These are phyloP conservation scores for Gryganskiella cystojenkinii DNA, from an alignment of 192 early-diverging fungal species.

Conservation along the genomic window DNA sequence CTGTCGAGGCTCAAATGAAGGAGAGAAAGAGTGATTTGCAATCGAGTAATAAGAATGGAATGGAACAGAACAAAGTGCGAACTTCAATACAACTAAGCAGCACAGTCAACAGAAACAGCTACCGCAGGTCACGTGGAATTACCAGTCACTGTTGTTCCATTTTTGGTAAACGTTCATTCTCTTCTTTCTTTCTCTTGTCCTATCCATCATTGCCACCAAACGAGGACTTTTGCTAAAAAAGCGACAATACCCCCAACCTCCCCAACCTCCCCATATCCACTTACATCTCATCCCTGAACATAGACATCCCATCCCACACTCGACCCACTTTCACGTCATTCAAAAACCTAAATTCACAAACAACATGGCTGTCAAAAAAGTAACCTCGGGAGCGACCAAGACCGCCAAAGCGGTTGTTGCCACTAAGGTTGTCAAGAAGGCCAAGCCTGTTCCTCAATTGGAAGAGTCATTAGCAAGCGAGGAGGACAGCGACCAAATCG, in stretches of 20 bases:
- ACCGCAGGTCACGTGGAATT: not conserved
- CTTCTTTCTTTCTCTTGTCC: too few species aligned
- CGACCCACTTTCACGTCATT: not conserved
- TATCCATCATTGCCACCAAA: not conserved
- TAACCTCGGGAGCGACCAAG: slow-evolving; percentile 1
- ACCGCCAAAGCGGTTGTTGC: not conserved
- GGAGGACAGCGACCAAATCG: not conserved
- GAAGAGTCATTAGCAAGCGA: slow-evolving; percentile 10
- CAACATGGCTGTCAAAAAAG: slow-evolving; percentile 38
- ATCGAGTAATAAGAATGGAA: not conserved
- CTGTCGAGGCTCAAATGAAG: not conserved
- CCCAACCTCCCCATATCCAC: not conserved
- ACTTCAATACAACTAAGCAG: not conserved
- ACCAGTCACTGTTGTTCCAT: slow-evolving; percentile 8
- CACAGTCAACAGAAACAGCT: too few species aligned
- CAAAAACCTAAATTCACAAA: not conserved
- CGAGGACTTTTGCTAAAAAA: too few species aligned
- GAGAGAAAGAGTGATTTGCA: not conserved
- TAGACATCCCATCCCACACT: not conserved
- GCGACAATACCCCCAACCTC: not conserved
- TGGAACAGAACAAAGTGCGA: not conserved
- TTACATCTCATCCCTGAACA: not conserved
- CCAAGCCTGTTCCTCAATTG: not conserved
- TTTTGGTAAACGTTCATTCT: not conserved
- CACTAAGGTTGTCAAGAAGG: slow-evolving; percentile 1